These are phyloP conservation scores for Cydonia oblonga DNA, from an alignment of 331 rosid species.

Conservation along the genomic window DNA sequence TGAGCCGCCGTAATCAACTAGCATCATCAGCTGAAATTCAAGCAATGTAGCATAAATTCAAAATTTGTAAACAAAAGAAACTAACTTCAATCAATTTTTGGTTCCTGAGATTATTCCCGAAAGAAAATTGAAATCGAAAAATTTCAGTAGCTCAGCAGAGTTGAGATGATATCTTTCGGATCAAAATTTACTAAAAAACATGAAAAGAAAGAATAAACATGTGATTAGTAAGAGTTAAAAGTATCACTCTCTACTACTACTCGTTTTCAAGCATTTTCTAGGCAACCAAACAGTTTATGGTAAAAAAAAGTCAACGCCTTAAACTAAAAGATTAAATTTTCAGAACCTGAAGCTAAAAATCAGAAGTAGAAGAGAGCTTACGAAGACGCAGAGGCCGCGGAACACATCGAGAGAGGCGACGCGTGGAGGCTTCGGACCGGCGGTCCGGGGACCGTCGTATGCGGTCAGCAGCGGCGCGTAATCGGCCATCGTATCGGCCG, in stretches of 20 bases:
- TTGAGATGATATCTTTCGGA: no score
- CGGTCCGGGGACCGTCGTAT: slow-evolving; percentile 11
- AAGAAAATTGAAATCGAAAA: not conserved
- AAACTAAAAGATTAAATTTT: not conserved
- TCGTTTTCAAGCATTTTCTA: not conserved
- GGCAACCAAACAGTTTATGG: not conserved
- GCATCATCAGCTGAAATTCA: slow-evolving; percentile 58
- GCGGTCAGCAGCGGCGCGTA: slow-evolving; percentile 20
- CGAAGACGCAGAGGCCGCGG: slow-evolving; percentile 91
- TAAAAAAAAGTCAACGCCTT: not conserved
- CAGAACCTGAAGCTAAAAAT: not conserved
- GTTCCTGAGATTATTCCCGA: no score
- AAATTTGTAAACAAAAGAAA: no score
- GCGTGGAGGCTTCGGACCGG: slow-evolving; percentile 23
- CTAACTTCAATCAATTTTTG: no score
- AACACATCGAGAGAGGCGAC: slow-evolving; percentile 80
- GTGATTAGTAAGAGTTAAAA: not conserved
- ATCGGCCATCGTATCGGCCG: slow-evolving; percentile 41
- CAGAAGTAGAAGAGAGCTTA: slow-evolving; percentile 18
- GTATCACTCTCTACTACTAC: not conserved
- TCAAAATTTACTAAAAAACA: not conserved
- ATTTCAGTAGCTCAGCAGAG: not conserved
- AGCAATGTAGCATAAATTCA: not conserved
- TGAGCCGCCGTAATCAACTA: slow-evolving; percentile 72
- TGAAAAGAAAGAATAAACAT: not conserved